Base-by-base conservation (phyloP, 2,329 filamentous ascomycete genomes). In the Colletotrichum sidae region DNA sequence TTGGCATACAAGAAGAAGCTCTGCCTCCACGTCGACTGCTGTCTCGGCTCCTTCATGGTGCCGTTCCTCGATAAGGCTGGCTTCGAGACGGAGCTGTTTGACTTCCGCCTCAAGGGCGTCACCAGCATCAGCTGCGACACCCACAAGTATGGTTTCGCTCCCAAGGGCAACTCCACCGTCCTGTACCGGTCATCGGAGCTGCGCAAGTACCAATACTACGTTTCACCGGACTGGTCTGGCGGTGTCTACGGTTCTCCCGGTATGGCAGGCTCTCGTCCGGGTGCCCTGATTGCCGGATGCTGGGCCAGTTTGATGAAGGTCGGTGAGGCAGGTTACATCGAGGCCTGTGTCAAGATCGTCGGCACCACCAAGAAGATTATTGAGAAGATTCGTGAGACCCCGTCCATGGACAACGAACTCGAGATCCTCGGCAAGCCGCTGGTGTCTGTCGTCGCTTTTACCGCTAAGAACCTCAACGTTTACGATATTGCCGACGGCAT, bases 61-160 rank as follows among this genome's bases (percentile, higher is more conserved):
- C 94, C 96, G 2, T 93, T 95, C 82, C 90, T 99, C 47, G 90
- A 94, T 69, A 92, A 92, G 74, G 94, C 96, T n/a, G 96, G 96
- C 49, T 98, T 97, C 78, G 93, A 96, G 68, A 87, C 92, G 25
- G 89, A 91, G 71, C 89, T 89, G 6, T 98, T 98, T 75, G 96
- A 99, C 78, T 99, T 99, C 87, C 89, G 92, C 60, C 89, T 96
- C 65, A 93, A 92, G 70, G 96, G 96, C 72, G 96, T 99, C 42
- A 97, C 95, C 4, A 95, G 91, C 77, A 98, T 99, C 78, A 94
- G 90, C 70, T 96, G 94, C 77, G 96, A 99, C 77, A 99, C 96
- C 3, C 96, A 99, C 86, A 99, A 99, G 79, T 99, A 99, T 77
- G 96, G 96, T 42, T 99, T 99, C 75, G 96, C 96, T 1, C 96